Evolutionary conservation across 305 asterid species (phyloP), one percentile per base, ranked within the genome.

Genomic region (Ruellia speciosa): DNA sequence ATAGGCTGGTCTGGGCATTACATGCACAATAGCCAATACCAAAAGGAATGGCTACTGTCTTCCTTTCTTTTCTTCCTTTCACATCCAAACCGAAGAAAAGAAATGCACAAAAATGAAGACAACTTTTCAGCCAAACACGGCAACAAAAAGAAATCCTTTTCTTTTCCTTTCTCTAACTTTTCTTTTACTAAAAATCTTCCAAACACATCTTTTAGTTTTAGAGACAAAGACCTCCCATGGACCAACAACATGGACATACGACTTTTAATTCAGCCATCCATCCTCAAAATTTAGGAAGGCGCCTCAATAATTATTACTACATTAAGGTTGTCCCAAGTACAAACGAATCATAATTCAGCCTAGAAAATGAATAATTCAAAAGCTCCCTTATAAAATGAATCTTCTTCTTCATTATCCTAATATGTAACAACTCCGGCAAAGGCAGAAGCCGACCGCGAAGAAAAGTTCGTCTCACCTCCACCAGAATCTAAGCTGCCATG

Each of bases 401-500:
- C 37, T 12, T 17, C 20, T 18, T 47, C n/a, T 7, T 34, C 49
- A 62, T 67, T 4, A 24, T 1, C 31, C 77, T 75, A 78, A 54
- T 51, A 65, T 9, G 80, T 79, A 70, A 74, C 56, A 77, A 74
- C 76, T 63, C 87, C 82, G 53, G 69, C 62, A 62, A 65, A 69
- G 56, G 84, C 78, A 34, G 82, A 64, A 18, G 75, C 70, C 9
- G 77, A 65, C 54, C 80, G 56, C 46, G 80, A 70, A 16, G 79
- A 74, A 66, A 60, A 54, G 52, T 54, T 41, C 14, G 53, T 51
- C 43, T 69, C 70, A 43, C 77, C 83, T 37, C 83, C 88, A 43
- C 82, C 84, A 17, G 68, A 74, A 58, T 72, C 83, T 71, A 67
- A 69, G 52, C 64, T 72, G 59, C 72, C 75, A 54, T 69, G 81